A percentile compares a stretch with the other conserved stretches of the same genome.
Evolutionary conservation across 208 protist genomes (phyloP).

Genomic region (Endotrypanum monterogeii): DNA sequence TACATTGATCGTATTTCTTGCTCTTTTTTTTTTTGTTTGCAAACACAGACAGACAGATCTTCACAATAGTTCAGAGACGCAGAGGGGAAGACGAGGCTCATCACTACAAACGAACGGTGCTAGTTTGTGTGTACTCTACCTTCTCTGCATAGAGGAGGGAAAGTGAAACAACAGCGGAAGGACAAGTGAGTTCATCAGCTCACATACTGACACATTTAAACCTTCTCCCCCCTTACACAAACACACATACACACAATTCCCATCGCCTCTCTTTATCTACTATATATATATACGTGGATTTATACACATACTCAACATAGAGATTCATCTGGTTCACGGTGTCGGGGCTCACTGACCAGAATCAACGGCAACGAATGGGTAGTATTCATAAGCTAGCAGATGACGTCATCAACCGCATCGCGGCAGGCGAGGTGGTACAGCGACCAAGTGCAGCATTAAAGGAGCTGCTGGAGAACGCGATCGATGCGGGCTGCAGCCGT

Average conservation of each 20-base stretch:
- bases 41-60: neutral
- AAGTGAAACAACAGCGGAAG: no score
- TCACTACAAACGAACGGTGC: no score
- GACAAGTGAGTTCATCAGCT: no score
- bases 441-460: constrained; percentile 97
- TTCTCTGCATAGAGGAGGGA: no score
- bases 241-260: neutral
- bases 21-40: neutral
- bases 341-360: neutral
- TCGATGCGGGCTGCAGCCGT: constrained; percentile 94
- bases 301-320: neutral
- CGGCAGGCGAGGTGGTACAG: constrained; percentile 98
- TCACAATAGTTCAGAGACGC: no score
- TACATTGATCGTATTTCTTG: neutral
- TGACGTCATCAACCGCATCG: constrained; percentile 97
- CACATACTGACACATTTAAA: no score
- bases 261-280: neutral
- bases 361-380: constrained; percentile 16
- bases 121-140: no score
- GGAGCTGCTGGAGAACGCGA: constrained; percentile 98
- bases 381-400: constrained; percentile 91
- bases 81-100: no score
- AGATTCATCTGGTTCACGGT: neutral
- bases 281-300: neutral
- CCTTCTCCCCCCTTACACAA: no score